Conservation (phyloP, 2,329 filamentous ascomycete species). For the Volutella citrinella region DNA sequence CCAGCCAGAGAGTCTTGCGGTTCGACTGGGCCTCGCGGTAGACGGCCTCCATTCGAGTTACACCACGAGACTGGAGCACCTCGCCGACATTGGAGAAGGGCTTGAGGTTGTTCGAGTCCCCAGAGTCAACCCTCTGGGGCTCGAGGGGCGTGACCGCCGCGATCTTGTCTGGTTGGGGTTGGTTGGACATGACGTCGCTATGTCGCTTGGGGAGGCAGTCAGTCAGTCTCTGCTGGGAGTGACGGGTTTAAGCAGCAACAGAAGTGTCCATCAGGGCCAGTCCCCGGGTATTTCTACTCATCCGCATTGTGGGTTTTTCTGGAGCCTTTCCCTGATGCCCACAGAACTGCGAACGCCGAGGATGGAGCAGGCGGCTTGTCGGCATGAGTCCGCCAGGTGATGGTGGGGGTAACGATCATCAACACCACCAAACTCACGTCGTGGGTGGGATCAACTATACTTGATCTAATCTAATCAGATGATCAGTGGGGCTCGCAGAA, state of each 20-base stretch:
- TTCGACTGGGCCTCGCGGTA: conserved; percentile 25
- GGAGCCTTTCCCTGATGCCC: no score
- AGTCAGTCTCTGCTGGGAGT: no score
- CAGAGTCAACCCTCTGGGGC: conserved; percentile 12
- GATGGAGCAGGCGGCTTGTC: no score
- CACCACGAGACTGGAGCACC: conserved; percentile 21
- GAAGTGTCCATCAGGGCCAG: no score
- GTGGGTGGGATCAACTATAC: not conserved
- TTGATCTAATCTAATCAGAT: conserved; percentile 16
- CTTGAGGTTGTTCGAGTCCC: conserved; percentile 10
- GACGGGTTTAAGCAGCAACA: no score
- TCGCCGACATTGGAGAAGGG: conserved; percentile 17
- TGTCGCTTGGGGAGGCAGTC: no score
- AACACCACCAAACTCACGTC: not conserved
- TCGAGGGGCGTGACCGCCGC: conserved; percentile 2
- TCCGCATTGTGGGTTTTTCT: no score
- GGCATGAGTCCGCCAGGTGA: no score
- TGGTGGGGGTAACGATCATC: no score
- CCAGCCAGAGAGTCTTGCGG: conserved; percentile 23
- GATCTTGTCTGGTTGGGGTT: conserved; percentile 8
- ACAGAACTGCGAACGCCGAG: no score
- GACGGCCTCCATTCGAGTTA: conserved; percentile 29
- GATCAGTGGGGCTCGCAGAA: no score
- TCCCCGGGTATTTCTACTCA: no score
- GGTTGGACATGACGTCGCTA: not conserved